Base-by-base conservation (phyloP, 129 eudicot species). In the Flaveria linearis region DNA sequence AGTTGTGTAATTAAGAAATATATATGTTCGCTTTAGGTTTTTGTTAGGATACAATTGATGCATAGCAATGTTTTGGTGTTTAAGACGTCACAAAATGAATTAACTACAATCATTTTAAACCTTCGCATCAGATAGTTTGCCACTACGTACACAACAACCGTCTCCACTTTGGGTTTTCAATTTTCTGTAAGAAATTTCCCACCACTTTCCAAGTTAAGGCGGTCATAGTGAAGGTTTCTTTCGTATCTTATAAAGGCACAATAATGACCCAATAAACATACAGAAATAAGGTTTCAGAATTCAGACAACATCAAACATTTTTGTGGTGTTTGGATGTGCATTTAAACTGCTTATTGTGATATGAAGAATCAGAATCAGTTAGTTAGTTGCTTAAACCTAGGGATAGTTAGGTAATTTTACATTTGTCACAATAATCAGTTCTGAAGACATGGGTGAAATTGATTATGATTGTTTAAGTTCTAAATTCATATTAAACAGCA, bases 151-250 rank as follows among this genome's bases (percentile, higher is more conserved):
- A 53, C 41, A 76, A 65, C 68, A 39, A 33, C 71, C 22, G 60
- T 68, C 55, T 55, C 26, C 39, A 26, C 16, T 71, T 49, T 74
- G 25, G 20, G 74, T 55, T 82, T 73, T 43, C 49, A 51, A 18
- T 75, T 7, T 43, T 76, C 56, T 30, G 63, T 23, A 33, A 63
- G 61, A 41, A 75, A 39, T 49, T 39, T 3, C 14, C 33, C 39
- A 66, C 53, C 41, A 57, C 81, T 45, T 55, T 53, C 20, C 33
- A 15, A 13, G 28, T 75, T 61, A 71, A 69, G 58, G 13, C 51
- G n/a, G 47, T 72, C 63, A 72, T 72, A 79, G 81, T 71, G 58
- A 65, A 60, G 18, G 71, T 71, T 66, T 64, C 53, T 12, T 5
- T 51, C 13, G 30, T 55, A 45, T 10, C 36, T 33, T 33, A 49